A percentile compares a stretch with the other conserved stretches of the same genome.
Evolutionary conservation across 2,329 filamentous ascomycete species (phyloP).

Genomic region (Pezicula carpinea): DNA sequence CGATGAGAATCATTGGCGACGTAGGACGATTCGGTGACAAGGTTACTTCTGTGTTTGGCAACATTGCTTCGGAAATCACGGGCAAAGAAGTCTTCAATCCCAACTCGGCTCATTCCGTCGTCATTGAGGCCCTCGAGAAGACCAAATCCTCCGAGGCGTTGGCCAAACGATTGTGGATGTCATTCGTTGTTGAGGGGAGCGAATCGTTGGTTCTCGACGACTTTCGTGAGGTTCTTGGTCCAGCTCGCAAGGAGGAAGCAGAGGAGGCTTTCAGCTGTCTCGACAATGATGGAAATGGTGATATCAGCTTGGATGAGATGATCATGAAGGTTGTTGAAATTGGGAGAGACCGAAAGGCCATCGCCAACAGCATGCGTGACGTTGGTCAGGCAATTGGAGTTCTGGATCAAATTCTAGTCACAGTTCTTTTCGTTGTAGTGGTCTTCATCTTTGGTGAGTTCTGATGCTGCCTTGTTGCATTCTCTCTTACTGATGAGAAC

Average conservation of each 20-base stretch:
- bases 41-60: conserved; percentile 87
- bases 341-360: conserved; percentile 80
- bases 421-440: conserved; percentile 74
- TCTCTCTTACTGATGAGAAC: conserved; percentile 18
- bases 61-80: conserved; percentile 89
- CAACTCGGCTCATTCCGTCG: conserved; percentile 82
- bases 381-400: conserved; percentile 92
- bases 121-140: conserved; percentile 85
- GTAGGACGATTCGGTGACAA: conserved; percentile 86
- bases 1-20: conserved; percentile 69
- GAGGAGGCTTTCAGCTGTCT: conserved; percentile 79
- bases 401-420: conserved; percentile 79
- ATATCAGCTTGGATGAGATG: conserved; percentile 95
- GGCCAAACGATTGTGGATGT: conserved; percentile 96
- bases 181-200: conserved; percentile 85
- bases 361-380: conserved; percentile 92
- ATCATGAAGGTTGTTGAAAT: conserved; percentile 76
- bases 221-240: conserved; percentile 80
- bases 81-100: conserved; percentile 95
- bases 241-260: conserved; percentile 68
- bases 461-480: conserved; percentile 16
- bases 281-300: conserved; percentile 85
- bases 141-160: conserved; percentile 81
- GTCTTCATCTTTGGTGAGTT: conserved; percentile 75
- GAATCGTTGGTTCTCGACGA: conserved; percentile 78